Base-by-base conservation (phyloP, 2,329 filamentous ascomycete species). In the Xylariaceae sp. region DNA sequence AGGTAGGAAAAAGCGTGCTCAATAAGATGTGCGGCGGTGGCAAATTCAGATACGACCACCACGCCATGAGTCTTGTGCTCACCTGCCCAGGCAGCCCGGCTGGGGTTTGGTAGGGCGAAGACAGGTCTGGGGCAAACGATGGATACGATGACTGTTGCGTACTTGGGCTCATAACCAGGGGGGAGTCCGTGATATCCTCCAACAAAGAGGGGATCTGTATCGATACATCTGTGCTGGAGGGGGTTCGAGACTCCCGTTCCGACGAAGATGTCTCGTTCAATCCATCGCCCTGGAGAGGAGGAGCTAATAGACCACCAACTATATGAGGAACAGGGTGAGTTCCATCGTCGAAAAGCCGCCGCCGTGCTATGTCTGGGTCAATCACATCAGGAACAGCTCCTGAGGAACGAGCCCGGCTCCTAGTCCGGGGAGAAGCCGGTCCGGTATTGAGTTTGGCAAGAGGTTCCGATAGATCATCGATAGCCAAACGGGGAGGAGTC, bases 1-100 rank as follows among this genome's bases (percentile, higher is more conserved):
- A 75, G 0, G 93, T 97, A 0, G 94, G 94, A 66, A 97, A 96
- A 0, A 99, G 75, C 0, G 89, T 92, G 13, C 84, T 81, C 13
- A 86, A 73, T 11, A 97, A 77, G 6, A 88, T 76, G 58, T 88
- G 81, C 2, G 91, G 90, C 9, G 89, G 77, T 2, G 92, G 90
- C 3, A 96, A 75, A 17, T 89, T 65, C 4, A 76, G 78, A 71
- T 92, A 89, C 1, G 92, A 92, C 92, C 92, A 97, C 88, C 91
- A 95, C 51, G 73, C 80, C 48, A 89, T 77, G 4, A 75, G 82
- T 66, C 74, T 80, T 55, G 69, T 77, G 57, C 64, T 77, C n/a
- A 65, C 63, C 18, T 70, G 64, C 30, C 71, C 71, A 15, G 79
- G 73, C 18, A 70, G 64, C 30, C 71, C 71, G 15, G 79, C 73